Base-by-base conservation (phyloP, 495 filamentous ascomycete species). In the Neurospora intermedia region DNA sequence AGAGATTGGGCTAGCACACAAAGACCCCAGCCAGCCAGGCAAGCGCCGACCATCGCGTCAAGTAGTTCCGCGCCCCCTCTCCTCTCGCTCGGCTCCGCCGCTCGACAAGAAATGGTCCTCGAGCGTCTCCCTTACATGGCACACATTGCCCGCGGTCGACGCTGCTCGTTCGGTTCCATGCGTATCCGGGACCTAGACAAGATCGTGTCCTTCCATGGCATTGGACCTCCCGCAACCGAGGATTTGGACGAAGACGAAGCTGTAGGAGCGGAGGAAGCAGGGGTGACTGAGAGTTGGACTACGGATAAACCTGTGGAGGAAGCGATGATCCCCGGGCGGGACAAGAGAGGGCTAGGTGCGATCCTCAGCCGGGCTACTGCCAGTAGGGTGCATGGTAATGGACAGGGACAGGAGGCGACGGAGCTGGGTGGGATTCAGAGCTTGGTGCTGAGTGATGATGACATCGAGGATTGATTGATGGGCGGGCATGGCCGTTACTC, bases 381-480 rank as follows among this genome's bases (percentile, higher is more conserved):
- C 75, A 74, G 45, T 71, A 79, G 54, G 48, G 75, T n/a, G 16
- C 48, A 75, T 27, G 72, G 43, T 70, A 73, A 39, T 42, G 66
- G 75, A 54, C 74, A 74, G 71, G 72, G 73, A 43, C 38, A 76
- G 73, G 43, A 73, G 76, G 45, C 76, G 76, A 75, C 81, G 5
- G 81, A 85, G 23, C 82, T 84, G 59, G 82, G 54, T 62, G 54
- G 84, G 71, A 84, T 88, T 62, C 87, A 90, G 80, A 90, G 89
- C 70, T 79, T 97, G 73, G 88, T 94, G 71, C 83, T 98, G 59
- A 94, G 91, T 77, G 95, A 98, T 79, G 96, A 99, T 85, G 96
- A 99, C 86, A 98, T 99, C 81, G 93, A 94, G 81, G 95, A 98
- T 83, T 83, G 89, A 91, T 78, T 88, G 76, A 82, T 1, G 13